A percentile compares a stretch with the other conserved stretches of the same genome.
phyloP scores from a whole-genome alignment of 495 filamentous ascomycete genomes.

The Aspergillus funiculosus region DNA sequence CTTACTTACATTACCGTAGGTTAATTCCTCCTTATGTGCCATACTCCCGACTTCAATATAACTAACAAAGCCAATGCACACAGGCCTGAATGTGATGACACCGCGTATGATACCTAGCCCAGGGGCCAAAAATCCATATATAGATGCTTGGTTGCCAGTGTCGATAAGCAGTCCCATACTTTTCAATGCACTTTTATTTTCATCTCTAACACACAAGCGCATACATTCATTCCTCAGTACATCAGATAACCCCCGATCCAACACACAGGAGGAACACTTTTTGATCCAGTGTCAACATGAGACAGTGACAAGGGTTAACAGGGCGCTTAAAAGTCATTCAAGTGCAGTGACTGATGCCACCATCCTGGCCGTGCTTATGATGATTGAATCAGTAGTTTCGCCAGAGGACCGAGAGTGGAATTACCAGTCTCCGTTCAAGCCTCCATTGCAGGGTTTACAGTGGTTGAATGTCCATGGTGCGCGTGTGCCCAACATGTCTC shows the following conservation, averaged over 20 bases:
- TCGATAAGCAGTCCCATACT: constrained; percentile 1
- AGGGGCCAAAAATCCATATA: constrained; percentile 5
- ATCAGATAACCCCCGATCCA: not conserved
- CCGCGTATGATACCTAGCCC: constrained; percentile 3
- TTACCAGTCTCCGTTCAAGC: not conserved
- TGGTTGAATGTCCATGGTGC: constrained; percentile 11
- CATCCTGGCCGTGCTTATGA: constrained; percentile 5
- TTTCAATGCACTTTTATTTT: constrained; percentile 5
- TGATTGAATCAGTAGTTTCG: not conserved
- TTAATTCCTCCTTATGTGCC: too few relatives aligned
- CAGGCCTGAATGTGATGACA: constrained; percentile 1
- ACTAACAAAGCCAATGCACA: too few relatives aligned
- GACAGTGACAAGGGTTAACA: not conserved
- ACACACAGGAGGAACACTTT: not conserved
- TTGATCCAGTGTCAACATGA: not conserved
- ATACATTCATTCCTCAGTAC: not conserved
- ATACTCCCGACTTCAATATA: too few relatives aligned
- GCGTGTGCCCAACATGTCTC: not conserved
- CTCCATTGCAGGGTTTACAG: constrained; percentile 3
- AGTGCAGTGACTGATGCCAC: not conserved
- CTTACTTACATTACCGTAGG: too few relatives aligned
- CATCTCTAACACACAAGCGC: constrained; percentile 1
- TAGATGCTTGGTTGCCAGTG: constrained; percentile 4
- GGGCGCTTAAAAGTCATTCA: not conserved
- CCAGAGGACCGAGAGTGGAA: not conserved